Evolutionary conservation across 306 rosid genomes (phyloP).

Genomic region (Notholithocarpus densiflorus): DNA sequence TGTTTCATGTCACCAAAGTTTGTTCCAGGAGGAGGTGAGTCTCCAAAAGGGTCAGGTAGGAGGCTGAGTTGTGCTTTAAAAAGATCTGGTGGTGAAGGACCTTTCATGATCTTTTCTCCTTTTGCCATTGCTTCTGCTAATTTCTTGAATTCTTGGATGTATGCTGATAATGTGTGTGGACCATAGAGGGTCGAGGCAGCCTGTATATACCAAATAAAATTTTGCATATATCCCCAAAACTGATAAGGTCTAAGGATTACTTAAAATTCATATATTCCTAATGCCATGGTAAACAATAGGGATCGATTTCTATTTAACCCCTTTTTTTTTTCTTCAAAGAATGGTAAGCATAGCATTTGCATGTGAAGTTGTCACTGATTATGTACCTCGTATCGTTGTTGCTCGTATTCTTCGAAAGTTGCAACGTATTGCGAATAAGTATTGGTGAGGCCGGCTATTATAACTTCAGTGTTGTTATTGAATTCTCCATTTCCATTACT

Average conservation of each 20-base stretch:
- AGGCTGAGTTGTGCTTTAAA: constrained; percentile 44
- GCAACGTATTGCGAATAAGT: constrained; percentile 79
- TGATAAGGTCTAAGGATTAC: not conserved
- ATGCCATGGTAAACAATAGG: too few relatives aligned
- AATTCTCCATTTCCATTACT: constrained; percentile 54
- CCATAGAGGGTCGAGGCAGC: constrained; percentile 89
- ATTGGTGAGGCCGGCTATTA: constrained; percentile 84
- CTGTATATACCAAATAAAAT: constrained; percentile 27
- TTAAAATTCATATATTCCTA: not conserved
- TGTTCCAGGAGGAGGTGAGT: constrained; percentile 40
- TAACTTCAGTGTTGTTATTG: constrained; percentile 44
- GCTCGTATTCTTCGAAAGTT: constrained; percentile 70
- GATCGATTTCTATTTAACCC: too few relatives aligned
- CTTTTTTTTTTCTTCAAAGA: too few relatives aligned
- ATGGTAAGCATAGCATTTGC: not conserved
- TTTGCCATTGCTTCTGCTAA: constrained; percentile 65
- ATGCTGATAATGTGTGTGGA: constrained; percentile 83
- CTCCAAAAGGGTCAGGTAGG: constrained; percentile 38
- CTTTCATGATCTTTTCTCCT: constrained; percentile 35
- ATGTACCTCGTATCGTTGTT: constrained; percentile 75
- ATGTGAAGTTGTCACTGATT: not conserved
- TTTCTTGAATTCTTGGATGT: constrained; percentile 78
- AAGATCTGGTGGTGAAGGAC: constrained; percentile 70
- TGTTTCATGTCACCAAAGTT: constrained; percentile 68
- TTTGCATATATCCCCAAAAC: not conserved